Base-by-base conservation (phyloP, 805 yeast genomes). In the Suhomyces vadensis region DNA sequence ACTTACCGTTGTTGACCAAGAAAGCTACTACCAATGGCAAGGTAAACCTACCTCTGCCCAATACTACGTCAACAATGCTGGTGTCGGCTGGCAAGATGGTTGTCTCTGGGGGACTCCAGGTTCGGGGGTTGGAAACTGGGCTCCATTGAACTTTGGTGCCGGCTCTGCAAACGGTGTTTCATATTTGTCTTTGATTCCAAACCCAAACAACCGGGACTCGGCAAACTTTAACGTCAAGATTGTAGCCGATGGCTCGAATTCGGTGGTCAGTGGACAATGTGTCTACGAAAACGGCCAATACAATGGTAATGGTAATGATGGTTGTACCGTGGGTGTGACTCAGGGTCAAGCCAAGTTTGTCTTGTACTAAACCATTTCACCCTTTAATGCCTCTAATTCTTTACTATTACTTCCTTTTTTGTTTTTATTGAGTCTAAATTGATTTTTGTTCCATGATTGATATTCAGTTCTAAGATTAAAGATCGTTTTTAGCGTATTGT, bases 1-100 rank as follows among this genome's bases (percentile, higher is more conserved):
- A 46, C 73, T 90, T 55, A 77, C 96, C 42, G 95, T 85, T 54
- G 97, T 91, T 51, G 78, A 89, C 67, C 79, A 82, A 64, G 84
- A 73, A 53, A 59, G 74, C 52, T 92, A 92, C 79, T 94, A 81
- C 81, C 64, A 64, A 46, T 91, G 97, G 97, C 55, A 72, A 61
- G 95, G 95, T 45, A 74, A 77, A 63, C 68, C 74, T 56, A 92
- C 99, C 35, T 89, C 97, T 44, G 85, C 96, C 50, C 99, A 92
- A 77, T 94, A 88, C 81, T 92, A 92, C 72, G 97, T 92, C 52
- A 92, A 92, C 82, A 81, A 92, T 61, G 97, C 97, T 43, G 98
- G 98, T 77, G 89, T 90, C 55, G 77, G 88, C 42, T 76, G 75
- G 62, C 85, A 84, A 66, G 94, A 91, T 51, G 98, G 97, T 58